Evolutionary conservation across 257 asterid species (phyloP).

Genomic region (Solanum paucissectum): DNA sequence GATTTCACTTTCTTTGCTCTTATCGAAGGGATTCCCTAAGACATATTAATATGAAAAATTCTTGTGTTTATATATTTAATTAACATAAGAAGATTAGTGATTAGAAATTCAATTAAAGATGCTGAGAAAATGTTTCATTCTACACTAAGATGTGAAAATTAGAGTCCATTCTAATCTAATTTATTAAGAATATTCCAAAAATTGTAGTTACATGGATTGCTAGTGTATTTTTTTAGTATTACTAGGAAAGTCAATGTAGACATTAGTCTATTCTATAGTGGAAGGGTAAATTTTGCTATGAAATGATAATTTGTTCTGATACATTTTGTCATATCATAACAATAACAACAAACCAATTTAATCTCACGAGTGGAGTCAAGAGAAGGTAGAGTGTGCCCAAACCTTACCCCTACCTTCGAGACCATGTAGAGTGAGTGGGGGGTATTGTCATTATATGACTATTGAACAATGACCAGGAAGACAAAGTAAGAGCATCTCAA

Average conservation of each 20-base stretch:
- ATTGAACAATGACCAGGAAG: not conserved
- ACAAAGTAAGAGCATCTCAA: not conserved
- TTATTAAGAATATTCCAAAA: slow-evolving; percentile 15
- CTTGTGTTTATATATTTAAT: not conserved
- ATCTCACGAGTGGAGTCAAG: too few relatives aligned
- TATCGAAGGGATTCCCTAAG: slow-evolving; percentile 6
- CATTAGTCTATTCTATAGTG: slow-evolving; percentile 7
- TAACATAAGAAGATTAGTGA: not conserved
- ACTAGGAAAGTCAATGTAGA: not conserved
- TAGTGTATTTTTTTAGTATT: not conserved
- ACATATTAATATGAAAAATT: slow-evolving; percentile 3
- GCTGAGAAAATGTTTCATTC: slow-evolving; percentile 25
- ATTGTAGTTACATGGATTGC: slow-evolving; percentile 14
- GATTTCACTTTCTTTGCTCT: slow-evolving; percentile 1
- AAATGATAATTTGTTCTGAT: not conserved
- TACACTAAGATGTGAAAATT: slow-evolving; percentile 6
- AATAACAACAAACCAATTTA: too few relatives aligned
- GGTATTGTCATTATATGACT: not conserved
- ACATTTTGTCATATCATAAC: too few relatives aligned
- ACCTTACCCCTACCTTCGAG: too few relatives aligned
- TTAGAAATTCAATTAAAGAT: slow-evolving; percentile 8
- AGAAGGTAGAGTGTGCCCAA: too few relatives aligned
- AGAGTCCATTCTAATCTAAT: not conserved
- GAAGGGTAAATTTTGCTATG: not conserved
- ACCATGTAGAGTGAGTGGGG: too few relatives aligned